Evolutionary conservation across 345 rosid species (phyloP).

Genomic region (Citrus hindsii): DNA sequence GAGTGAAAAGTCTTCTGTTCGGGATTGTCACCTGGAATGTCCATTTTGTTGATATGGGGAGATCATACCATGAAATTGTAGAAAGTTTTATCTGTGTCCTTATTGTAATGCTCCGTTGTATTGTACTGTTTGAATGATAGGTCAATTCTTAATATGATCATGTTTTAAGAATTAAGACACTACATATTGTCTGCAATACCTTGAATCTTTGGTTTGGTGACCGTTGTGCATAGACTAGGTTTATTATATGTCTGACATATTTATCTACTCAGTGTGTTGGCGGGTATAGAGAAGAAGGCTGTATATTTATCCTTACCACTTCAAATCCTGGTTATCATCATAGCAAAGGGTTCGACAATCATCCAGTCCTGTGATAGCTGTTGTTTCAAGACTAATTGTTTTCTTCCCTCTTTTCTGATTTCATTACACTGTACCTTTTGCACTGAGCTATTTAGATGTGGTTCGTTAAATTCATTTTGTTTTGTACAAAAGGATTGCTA

Average conservation of each 20-base stretch:
- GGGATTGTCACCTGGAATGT: background rate
- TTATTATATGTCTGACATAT: background rate
- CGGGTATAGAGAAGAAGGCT: background rate
- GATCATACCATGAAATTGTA: background rate
- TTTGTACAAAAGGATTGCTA: background rate
- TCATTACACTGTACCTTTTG: background rate
- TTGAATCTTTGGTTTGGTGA: background rate
- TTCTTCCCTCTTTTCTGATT: background rate
- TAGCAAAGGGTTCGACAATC: background rate
- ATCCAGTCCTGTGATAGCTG: background rate
- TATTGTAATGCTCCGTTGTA: background rate
- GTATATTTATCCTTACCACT: background rate
- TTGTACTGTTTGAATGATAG: background rate
- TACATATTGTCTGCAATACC: background rate
- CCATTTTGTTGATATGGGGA: background rate
- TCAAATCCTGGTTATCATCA: background rate
- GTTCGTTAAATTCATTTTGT: background rate
- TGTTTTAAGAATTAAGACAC: background rate
- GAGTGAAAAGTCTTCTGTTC: background rate
- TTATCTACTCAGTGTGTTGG: background rate
- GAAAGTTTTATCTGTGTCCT: background rate
- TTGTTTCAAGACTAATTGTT: background rate
- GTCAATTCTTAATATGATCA: background rate
- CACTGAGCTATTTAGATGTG: background rate
- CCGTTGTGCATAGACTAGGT: background rate